Percentiles rank a stretch among this genome's conserved stretches.
Evolutionary conservation across 2,329 filamentous ascomycete species (phyloP).

Genomic region (Fusarium torulosum): DNA sequence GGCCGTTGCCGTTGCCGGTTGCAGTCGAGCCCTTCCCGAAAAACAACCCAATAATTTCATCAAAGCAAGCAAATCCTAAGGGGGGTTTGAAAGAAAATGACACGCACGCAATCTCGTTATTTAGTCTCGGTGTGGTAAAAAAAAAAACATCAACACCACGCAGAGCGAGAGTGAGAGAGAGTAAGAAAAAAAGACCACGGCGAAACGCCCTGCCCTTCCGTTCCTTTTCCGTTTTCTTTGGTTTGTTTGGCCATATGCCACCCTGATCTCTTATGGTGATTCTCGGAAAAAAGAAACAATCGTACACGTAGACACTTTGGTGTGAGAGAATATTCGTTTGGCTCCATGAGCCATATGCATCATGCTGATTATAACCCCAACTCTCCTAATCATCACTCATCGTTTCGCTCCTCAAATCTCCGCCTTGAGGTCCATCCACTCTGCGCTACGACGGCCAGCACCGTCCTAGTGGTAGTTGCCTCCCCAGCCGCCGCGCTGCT

Average conservation of each 20-base stretch:
- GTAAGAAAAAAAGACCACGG: conserved; percentile 44
- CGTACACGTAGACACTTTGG: conserved; percentile 54
- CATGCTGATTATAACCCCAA: conserved; percentile 51
- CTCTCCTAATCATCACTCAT: conserved; percentile 40
- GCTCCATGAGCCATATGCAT: conserved; percentile 46
- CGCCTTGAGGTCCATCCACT: conserved; percentile 41
- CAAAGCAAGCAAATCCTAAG: conserved; percentile 46
- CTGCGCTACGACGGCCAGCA: conserved; percentile 36
- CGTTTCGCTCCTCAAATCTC: conserved; percentile 37
- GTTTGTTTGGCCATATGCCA: conserved; percentile 44
- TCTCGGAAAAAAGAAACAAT: conserved; percentile 54
- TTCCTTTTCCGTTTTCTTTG: conserved; percentile 32
- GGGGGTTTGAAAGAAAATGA: conserved; percentile 39
- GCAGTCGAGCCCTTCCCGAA: conserved; percentile 44
- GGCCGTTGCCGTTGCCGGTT: conserved; percentile 35
- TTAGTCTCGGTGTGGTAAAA: conserved; percentile 36
- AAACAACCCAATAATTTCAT: conserved; percentile 46
- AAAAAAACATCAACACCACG: conserved; percentile 27
- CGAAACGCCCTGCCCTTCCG: conserved; percentile 42
- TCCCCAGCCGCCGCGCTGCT: conserved; percentile 66
- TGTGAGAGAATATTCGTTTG: conserved; percentile 47
- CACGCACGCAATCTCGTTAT: conserved; percentile 44
- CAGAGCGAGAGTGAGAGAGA: conserved; percentile 39
- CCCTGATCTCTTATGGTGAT: conserved; percentile 52
- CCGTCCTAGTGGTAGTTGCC: conserved; percentile 68